Evolutionary conservation across 306 rosid genomes (phyloP), one percentile per base, ranked within the genome.

Genomic region (Cotoneaster glaucophyllus): DNA sequence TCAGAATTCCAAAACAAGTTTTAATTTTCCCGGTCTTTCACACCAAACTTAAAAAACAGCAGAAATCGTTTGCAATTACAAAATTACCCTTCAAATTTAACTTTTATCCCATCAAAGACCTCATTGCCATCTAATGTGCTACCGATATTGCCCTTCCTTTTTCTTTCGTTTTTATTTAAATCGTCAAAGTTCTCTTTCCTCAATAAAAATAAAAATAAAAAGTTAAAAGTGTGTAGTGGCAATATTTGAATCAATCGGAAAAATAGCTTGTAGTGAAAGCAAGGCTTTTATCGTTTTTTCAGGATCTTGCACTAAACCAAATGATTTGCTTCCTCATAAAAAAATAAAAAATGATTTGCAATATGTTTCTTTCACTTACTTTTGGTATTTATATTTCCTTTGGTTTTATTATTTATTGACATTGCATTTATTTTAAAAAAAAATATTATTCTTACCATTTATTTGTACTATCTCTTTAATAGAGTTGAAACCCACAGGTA

Each of bases 1-100:
- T 84, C 56, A 76, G 74, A 79, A 48, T 75, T 77, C 82, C 81
- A 67, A 63, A 80, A 73, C 82, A 25, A 43, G 64, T 67, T 70
- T 29, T 71, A 79, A 70, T 84, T 72, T 74, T 72, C 76, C 34
- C 11, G 17, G 64, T 73, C 58, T 77, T 74, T 66, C 75, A 74
- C 75, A 61, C 57, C 28, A 4, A 59, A 12, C 25, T 54, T 75
- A 26, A 65, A 28, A 29, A 25, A 14, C 39, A 29, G 67, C 29
- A 1, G 64, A 73, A 61, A 17, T 12, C 11, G 4, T 69, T 0
- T 37, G 14, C 32, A 45, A 67, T 86, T 32, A 87, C 89, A 25
- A 17, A 19, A 73, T 2, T 70, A 6, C 84, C 88, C 87, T 81
- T 71, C 18, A 0, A 1, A 6, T 56, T 10, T 21, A n/a, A 2